Percentiles rank a stretch among this genome's conserved stretches.
These are phyloP conservation scores for Fusarium sp. DNA, from an alignment of 2,329 filamentous ascomycete genomes.

Conservation along the genomic window DNA sequence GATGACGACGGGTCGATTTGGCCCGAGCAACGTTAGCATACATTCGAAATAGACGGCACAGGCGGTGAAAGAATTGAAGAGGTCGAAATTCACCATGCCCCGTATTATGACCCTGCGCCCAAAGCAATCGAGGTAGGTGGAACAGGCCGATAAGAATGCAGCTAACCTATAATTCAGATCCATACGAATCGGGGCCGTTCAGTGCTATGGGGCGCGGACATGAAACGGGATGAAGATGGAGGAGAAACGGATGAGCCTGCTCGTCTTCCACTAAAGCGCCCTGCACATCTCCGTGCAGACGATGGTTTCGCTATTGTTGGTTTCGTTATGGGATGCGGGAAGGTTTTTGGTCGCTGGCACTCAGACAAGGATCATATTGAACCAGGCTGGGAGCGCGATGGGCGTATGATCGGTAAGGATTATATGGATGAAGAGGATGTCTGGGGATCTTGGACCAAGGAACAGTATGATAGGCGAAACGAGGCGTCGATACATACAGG, in stretches of 20 bases:
- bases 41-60: accelerated
- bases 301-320: background rate
- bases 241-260: accelerated
- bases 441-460: background rate
- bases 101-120: accelerated
- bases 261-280: accelerated
- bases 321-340: background rate
- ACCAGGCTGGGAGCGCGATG: too few relatives aligned
- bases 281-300: background rate
- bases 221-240: accelerated
- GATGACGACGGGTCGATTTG: background rate
- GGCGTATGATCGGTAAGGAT: background rate
- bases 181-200: background rate
- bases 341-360: background rate
- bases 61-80: accelerated
- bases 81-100: accelerated
- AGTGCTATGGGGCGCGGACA: background rate
- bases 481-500: background rate
- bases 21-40: background rate
- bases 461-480: accelerated
- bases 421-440: accelerated
- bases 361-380: background rate
- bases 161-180: background rate
- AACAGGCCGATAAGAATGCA: too few relatives aligned
- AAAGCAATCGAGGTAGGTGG: background rate